Base-by-base conservation (phyloP, 768 basidiomycete species). In the Termitomyces sp. region DNA sequence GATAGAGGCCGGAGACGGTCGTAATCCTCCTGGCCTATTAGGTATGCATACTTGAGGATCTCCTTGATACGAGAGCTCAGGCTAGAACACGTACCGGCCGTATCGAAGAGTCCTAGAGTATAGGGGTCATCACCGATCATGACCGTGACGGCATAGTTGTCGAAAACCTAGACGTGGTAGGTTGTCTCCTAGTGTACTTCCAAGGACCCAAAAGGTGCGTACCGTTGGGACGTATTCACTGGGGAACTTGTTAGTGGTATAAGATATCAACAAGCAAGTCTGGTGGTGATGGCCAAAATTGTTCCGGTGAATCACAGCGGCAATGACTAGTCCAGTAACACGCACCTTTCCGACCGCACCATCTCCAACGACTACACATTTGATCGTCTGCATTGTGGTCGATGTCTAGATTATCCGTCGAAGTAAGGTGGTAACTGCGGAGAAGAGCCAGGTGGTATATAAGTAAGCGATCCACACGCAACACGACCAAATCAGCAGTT, bases 81-180 rank as follows among this genome's bases (percentile, higher is more conserved):
- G 41, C 8, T n/a, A 35, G 5, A 19, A 53, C 47, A 81, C 90
- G 65, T 61, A 94, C 94, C 94, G 64, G 97, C 97, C 58, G 97
- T 99, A 81, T 99, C 97, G 73, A 98, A 99, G 63, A 99, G 73
- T 55, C 97, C 97, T 68, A 99, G 77, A 62, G 97, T 98, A 73
- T 98, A 98, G 52, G 97, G 96, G 74, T 98, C 96, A 67, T 98
- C 97, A 52, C 96, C 96, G 75, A 99, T 98, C 97, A 99, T 98
- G 57, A 99, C 97, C n/a, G 96, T 98, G 60, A 98, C 97, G 59
- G 97, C 97, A 76, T 95, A 95, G 75, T 96, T 96, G 75, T 96
- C 92, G 72, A 94, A 94, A 58, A 94, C 89, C 91, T 92, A 74
- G 17, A 53, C 59, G 55, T 41, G 30, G 67, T 51, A 55, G 41